Conservation (phyloP, 352 stramenopile species). For the Globisporangium irregulare region DNA sequence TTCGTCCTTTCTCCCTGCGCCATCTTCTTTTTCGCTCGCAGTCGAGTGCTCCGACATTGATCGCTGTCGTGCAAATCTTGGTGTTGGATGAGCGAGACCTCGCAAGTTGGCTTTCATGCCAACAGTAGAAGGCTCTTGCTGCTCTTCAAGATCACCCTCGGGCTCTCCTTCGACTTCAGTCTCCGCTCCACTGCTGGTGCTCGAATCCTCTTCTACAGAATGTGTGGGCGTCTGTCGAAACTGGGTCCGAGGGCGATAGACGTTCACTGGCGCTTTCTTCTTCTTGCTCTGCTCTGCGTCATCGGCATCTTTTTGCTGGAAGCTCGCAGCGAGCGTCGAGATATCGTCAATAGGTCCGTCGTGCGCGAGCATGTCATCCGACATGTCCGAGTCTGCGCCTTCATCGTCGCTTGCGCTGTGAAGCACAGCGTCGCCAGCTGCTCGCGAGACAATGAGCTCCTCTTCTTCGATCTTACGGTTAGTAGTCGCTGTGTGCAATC, state of each 20-base stretch:
- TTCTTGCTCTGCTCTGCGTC: slow-evolving; percentile 19
- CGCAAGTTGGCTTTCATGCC: not conserved
- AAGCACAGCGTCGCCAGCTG: not conserved
- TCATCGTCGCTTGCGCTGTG: slow-evolving; percentile 19
- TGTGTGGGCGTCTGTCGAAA: slow-evolving; percentile 32
- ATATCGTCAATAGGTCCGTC: slow-evolving; percentile 41
- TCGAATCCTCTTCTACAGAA: slow-evolving; percentile 27
- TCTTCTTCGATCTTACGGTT: slow-evolving; percentile 47
- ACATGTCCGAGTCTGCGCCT: slow-evolving; percentile 59
- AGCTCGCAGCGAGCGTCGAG: slow-evolving; percentile 53
- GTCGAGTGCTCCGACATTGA: slow-evolving; percentile 23
- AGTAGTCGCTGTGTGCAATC: slow-evolving; percentile 7
- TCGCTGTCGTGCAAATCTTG: slow-evolving; percentile 1
- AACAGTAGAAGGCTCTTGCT: not conserved
- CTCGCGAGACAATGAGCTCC: slow-evolving; percentile 27
- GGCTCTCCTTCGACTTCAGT: slow-evolving; percentile 65
- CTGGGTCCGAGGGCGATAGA: slow-evolving; percentile 41
- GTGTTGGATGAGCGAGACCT: slow-evolving; percentile 4
- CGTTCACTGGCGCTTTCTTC: slow-evolving; percentile 22
- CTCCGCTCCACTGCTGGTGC: slow-evolving; percentile 55
- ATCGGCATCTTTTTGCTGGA: slow-evolving; percentile 27
- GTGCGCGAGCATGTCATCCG: slow-evolving; percentile 71
- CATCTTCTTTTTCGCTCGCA: slow-evolving; percentile 9
- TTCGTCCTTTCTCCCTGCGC: not conserved
- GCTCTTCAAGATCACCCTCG: slow-evolving; percentile 19